Percentiles rank a stretch among this genome's conserved stretches.
These are phyloP conservation scores for Vigna nakashimae DNA, from an alignment of 306 rosid genomes.

Conservation along the genomic window DNA sequence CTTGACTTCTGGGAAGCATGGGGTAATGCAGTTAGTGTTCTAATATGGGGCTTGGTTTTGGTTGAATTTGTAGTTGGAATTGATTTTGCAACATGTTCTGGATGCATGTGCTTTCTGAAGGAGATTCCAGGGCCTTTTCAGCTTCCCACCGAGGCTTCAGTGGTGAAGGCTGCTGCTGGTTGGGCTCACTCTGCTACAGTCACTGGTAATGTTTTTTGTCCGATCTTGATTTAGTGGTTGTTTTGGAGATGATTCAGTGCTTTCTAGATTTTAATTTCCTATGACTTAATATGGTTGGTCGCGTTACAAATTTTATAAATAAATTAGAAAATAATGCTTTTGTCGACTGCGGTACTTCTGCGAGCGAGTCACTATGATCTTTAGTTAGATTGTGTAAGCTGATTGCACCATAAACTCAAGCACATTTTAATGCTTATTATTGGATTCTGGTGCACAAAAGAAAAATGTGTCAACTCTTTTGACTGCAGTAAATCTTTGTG, in stretches of 20 bases:
- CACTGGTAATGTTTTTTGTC: conserved; percentile 57
- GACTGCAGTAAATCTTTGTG: background rate
- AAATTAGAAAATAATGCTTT: background rate
- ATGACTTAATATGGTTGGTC: background rate
- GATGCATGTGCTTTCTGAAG: conserved; percentile 61
- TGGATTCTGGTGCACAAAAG: background rate
- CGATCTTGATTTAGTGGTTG: background rate
- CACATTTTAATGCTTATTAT: background rate
- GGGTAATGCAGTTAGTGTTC: conserved; percentile 67
- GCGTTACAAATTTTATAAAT: background rate
- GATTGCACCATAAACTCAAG: background rate
- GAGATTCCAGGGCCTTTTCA: conserved; percentile 75
- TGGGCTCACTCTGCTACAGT: conserved; percentile 91
- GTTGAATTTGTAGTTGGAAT: conserved; percentile 45
- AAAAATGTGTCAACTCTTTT: background rate
- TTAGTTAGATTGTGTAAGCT: background rate
- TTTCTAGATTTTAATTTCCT: background rate
- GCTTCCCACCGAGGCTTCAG: conserved; percentile 72
- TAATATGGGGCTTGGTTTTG: conserved; percentile 32
- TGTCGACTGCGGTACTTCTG: background rate
- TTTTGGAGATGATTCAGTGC: background rate
- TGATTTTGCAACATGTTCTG: conserved; percentile 57
- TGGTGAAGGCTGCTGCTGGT: conserved; percentile 81
- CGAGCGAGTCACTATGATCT: background rate
- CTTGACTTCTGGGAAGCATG: conserved; percentile 75